Percentiles rank a stretch among this genome's conserved stretches.
Evolutionary conservation across 768 basidiomycete genomes (phyloP).

Genomic region (Rhizopogon sp.): DNA sequence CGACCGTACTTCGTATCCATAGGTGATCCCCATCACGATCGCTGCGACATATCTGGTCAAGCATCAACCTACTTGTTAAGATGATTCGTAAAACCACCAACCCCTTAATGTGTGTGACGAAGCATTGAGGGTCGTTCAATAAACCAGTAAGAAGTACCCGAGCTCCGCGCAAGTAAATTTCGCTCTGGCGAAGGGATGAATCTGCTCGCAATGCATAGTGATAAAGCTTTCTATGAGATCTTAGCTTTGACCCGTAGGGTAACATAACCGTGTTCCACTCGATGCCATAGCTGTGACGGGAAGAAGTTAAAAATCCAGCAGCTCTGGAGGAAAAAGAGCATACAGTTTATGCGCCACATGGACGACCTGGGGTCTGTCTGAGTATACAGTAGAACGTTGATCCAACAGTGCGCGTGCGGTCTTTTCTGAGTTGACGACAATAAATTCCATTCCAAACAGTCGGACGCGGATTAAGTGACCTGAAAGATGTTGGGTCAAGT

Average conservation of each 20-base stretch:
- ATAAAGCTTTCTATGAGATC: slow-evolving; percentile 13
- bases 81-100: slow-evolving; percentile 1
- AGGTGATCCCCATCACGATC: slow-evolving; percentile 14
- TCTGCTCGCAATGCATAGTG: slow-evolving; percentile 9
- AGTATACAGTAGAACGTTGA: slow-evolving; percentile 4
- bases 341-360: not conserved
- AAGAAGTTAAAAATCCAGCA: not conserved
- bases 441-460: not conserved
- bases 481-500: not conserved
- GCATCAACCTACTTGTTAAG: not conserved
- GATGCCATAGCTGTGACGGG: slow-evolving; percentile 15
- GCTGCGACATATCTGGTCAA: slow-evolving; percentile 13
- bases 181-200: slow-evolving; percentile 8
- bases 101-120: slow-evolving; percentile 9
- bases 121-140: slow-evolving; percentile 11
- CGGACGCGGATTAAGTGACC: not conserved
- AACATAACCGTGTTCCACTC: slow-evolving; percentile 18
- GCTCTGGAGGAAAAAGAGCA: not conserved
- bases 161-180: slow-evolving; percentile 3
- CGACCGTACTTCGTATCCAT: slow-evolving; percentile 14
- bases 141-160: slow-evolving; percentile 7
- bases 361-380: not conserved
- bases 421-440: slow-evolving; percentile 6
- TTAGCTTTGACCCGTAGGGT: slow-evolving; percentile 15
- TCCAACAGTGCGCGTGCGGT: not conserved